These are phyloP conservation scores for Echeveria elegans DNA, from an alignment of 164 flowering plant species.

Conservation along the genomic window DNA sequence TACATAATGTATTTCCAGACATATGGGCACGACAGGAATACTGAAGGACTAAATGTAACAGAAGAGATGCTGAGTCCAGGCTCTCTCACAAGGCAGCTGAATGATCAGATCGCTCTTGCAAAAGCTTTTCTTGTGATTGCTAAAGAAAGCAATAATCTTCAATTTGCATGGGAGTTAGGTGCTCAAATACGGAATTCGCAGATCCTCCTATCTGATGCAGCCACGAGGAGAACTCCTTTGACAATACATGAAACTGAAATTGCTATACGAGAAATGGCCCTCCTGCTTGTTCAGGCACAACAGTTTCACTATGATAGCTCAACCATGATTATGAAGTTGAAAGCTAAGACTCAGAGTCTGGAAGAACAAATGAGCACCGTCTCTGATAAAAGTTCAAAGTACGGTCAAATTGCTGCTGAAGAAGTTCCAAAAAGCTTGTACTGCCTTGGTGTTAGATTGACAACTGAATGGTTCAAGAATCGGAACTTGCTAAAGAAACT, in stretches of 20 bases:
- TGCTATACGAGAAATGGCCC: conserved; percentile 65
- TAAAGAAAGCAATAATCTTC: conserved; percentile 78
- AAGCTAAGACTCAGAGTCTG: conserved; percentile 61
- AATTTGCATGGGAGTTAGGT: conserved; percentile 84
- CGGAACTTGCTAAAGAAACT: conserved; percentile 27
- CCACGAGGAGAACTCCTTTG: conserved; percentile 50
- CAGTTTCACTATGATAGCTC: conserved; percentile 75
- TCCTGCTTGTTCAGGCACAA: conserved; percentile 67
- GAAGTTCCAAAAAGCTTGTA: conserved; percentile 77
- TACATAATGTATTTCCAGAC: conserved; percentile 22
- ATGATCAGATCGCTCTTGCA: conserved; percentile 74
- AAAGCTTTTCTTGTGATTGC: conserved; percentile 73
- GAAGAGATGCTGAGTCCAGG: conserved; percentile 72
- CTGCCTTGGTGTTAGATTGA: conserved; percentile 62
- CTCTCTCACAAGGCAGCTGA: conserved; percentile 59
- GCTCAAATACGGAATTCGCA: conserved; percentile 82
- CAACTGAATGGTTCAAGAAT: conserved; percentile 60
- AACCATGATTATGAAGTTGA: conserved; percentile 70
- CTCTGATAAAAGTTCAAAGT: conserved; percentile 57
- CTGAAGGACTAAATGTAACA: conserved; percentile 59
- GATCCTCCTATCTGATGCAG: conserved; percentile 69
- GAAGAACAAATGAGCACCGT: conserved; percentile 60
- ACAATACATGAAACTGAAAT: conserved; percentile 53
- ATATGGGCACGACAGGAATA: conserved; percentile 32
- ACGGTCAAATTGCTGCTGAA: conserved; percentile 84